Percentiles rank a stretch among this genome's conserved stretches.
Conservation (phyloP, 2,329 filamentous ascomycete species). For the Colletotrichum siamense region DNA sequence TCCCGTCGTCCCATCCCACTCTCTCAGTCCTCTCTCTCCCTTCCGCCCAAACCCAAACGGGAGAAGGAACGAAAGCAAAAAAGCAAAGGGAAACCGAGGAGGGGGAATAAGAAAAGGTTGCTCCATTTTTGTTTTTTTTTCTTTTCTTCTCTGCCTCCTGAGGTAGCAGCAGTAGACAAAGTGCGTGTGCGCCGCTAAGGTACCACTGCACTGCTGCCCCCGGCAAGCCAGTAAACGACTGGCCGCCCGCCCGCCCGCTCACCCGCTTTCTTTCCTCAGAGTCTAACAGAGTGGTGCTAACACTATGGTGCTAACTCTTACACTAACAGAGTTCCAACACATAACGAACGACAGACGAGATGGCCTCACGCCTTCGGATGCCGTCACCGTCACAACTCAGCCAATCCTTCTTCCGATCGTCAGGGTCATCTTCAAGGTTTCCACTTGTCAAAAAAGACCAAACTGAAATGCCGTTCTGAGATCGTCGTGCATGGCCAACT, state of each 20-base stretch:
- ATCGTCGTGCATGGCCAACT: background rate
- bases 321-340: background rate
- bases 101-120: background rate
- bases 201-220: background rate
- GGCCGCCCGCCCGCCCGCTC: background rate
- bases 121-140: background rate
- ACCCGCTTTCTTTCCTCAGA: background rate
- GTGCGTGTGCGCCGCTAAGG: background rate
- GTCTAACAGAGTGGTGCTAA: background rate
- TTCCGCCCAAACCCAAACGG: background rate
- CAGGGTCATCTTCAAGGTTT: conserved; percentile 5
- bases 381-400: background rate
- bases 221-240: background rate
- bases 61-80: background rate
- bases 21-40: background rate
- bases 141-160: background rate
- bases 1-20: conserved; percentile 11
- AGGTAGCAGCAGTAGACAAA: background rate
- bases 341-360: background rate
- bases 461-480: background rate
- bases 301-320: background rate
- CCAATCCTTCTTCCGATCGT: background rate
- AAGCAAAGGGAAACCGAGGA: background rate
- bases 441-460: conserved; percentile 1
- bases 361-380: background rate